A percentile compares a stretch with the other conserved stretches of the same genome.
phyloP scores from a whole-genome alignment of 768 basidiomycete species.

The Lentinula raphanica region DNA sequence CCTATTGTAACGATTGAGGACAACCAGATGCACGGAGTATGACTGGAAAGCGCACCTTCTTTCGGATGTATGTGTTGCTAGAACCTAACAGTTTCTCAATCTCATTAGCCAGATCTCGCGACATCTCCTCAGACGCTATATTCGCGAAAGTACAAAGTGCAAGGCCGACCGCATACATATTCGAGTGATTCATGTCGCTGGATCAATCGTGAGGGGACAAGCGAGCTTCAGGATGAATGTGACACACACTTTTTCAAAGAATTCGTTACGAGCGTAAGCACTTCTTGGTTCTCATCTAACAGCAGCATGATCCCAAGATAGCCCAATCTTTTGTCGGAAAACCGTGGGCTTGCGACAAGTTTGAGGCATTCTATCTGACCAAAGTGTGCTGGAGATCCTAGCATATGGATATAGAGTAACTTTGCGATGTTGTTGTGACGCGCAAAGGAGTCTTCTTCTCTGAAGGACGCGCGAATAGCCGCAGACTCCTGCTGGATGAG shows the following conservation, averaged over 20 bases:
- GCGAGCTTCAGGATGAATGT: background rate
- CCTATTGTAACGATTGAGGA: slow-evolving; percentile 46
- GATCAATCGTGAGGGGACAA: background rate
- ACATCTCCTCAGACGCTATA: slow-evolving; percentile 99
- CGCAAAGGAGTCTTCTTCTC: slow-evolving; percentile 92
- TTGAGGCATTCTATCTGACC: slow-evolving; percentile 98
- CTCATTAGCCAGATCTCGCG: slow-evolving; percentile 94
- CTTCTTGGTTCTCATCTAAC: slow-evolving; percentile 96
- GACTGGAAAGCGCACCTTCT: slow-evolving; percentile 65
- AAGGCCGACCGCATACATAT: slow-evolving; percentile 97
- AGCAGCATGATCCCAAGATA: slow-evolving; percentile 98
- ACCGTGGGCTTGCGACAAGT: slow-evolving; percentile 90
- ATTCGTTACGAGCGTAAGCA: slow-evolving; percentile 94
- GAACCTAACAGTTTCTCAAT: slow-evolving; percentile 96
- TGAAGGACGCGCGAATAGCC: slow-evolving; percentile 92
- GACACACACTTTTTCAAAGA: slow-evolving; percentile 88
- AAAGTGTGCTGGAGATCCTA: slow-evolving; percentile 97
- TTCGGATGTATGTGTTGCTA: slow-evolving; percentile 97
- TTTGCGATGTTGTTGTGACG: slow-evolving; percentile 98
- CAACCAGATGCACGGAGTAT: background rate
- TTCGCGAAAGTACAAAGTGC: slow-evolving; percentile 98
- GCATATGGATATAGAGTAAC: slow-evolving; percentile 97
- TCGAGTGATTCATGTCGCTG: slow-evolving; percentile 99
- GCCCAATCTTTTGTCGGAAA: slow-evolving; percentile 92
- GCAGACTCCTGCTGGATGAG: slow-evolving; percentile 97